Percentiles rank a stretch among this genome's conserved stretches.
Evolutionary conservation across 352 stramenopile species (phyloP).

Genomic region (Pythium folliculosum): DNA sequence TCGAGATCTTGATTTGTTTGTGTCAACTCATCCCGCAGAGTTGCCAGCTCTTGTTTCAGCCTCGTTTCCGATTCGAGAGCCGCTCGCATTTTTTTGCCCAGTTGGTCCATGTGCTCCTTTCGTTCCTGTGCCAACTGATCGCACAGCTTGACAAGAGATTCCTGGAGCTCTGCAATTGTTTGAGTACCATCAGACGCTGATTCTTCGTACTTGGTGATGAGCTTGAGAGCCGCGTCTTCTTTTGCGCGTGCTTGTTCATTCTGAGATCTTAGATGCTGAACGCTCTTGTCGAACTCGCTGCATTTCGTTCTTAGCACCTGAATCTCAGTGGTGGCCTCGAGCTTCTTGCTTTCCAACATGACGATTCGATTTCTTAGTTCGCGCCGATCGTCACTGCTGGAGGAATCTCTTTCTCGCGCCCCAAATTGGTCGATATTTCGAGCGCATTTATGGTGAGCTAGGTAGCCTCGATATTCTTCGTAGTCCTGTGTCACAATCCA

Average conservation of each 20-base stretch:
- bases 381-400: neutral
- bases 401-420: neutral
- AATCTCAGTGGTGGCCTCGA: conserved; percentile 1
- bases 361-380: neutral
- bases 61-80: neutral
- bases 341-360: neutral
- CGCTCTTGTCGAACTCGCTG: conserved; percentile 17
- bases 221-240: conserved; percentile 3
- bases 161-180: conserved; percentile 44
- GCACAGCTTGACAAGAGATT: conserved; percentile 38
- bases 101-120: conserved; percentile 6
- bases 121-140: conserved; percentile 37
- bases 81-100: conserved; percentile 7
- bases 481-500: conserved; percentile 2
- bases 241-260: neutral
- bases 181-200: conserved; percentile 39
- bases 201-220: conserved; percentile 40
- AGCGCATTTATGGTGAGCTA: conserved; percentile 7
- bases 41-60: neutral
- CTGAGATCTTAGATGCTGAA: conserved; percentile 10
- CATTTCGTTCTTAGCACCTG: conserved; percentile 23
- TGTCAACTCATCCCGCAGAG: neutral
- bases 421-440: neutral
- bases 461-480: conserved; percentile 1
- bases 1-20: neutral